These are phyloP conservation scores for Phaeodactylum tricornutum DNA, from an alignment of 108 stramenopile genomes.

Conservation along the genomic window DNA sequence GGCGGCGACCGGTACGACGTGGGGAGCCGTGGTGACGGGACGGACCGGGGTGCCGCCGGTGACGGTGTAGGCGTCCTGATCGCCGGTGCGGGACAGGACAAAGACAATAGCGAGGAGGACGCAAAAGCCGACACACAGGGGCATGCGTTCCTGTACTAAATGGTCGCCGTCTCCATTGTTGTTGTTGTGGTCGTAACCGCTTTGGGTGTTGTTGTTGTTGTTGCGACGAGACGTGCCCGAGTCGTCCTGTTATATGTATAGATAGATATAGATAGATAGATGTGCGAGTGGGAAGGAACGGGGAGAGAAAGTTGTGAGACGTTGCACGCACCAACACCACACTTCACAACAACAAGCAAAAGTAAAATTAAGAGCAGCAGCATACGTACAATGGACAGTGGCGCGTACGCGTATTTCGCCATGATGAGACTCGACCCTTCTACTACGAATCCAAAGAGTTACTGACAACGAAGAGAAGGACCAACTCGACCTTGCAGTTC, in stretches of 20 bases:
- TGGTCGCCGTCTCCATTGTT: slow-evolving; percentile 3
- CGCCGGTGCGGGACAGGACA: slow-evolving; percentile 69
- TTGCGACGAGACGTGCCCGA: not conserved
- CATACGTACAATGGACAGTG: slow-evolving; percentile 66
- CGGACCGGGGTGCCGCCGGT: not conserved
- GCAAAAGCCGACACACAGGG: slow-evolving; percentile 77
- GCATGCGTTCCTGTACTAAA: slow-evolving; percentile 76
- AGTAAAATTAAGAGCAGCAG: too few species aligned
- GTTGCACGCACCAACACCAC: too few species aligned
- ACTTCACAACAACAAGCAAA: too few species aligned
- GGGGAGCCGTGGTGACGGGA: not conserved
- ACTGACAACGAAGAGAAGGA: too few species aligned
- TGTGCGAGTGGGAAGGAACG: too few species aligned
- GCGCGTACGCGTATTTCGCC: slow-evolving; percentile 87
- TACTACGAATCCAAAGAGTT: too few species aligned
- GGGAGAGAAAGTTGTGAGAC: too few species aligned
- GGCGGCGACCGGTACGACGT: not conserved
- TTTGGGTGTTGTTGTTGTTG: slow-evolving; percentile 1
- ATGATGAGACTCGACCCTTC: too few species aligned
- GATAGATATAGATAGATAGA: too few species aligned
- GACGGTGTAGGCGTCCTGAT: slow-evolving; percentile 14
- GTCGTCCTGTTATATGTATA: not conserved
- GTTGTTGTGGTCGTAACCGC: too few species aligned
- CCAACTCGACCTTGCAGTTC: too few species aligned
- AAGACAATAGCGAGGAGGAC: slow-evolving; percentile 82